Base-by-base conservation (phyloP, 225 moss, liverwort and hornwort genomes). In the Physcomitrellopsis africana region DNA sequence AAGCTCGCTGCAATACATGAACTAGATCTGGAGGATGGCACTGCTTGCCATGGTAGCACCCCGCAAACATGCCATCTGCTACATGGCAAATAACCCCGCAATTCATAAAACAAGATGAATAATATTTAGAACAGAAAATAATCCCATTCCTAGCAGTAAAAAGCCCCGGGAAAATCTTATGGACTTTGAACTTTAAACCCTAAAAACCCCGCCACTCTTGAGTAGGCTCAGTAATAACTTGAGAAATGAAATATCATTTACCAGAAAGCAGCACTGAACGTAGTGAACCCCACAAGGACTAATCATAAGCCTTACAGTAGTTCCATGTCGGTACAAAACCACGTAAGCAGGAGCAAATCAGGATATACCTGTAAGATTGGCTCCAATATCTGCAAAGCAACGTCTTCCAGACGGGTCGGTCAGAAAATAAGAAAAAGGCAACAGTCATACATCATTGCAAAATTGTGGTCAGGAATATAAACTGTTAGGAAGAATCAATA, bases 51-150 rank as follows among this genome's bases (percentile, higher is more conserved):
- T 95, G 90, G 84, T 99, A 99, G 51, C 81, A 79, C 60, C 97
- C 97, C 77, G 83, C 71, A 82, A 99, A 99, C 94, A 94, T 94
- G 72, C 94, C 91, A 90, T 99, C 97, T 96, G 82, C 66, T 46
- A 42, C 20, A 76, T 62, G 12, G 59, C 41, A 74, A 26, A 70
- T 62, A 70, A 80, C 17, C 6, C 22, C 16, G 41, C 61, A 77
- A 18, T n/a, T 63, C 54, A 55, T 22, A 27, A 62, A 64, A 41
- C 60, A 81, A 51, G 51, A 74, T 9, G 32, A 77, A 37, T 8
- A 14, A 47, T 10, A 48, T 20, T 65, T 58, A 48, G 26, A 20
- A 9, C 15, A 45, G 15, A 10, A 52, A 24, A 57, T 1, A 24
- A 59, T 41, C 20, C 37, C 26, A 53, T 22, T 24, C 32, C 29